Conservation (phyloP, 2,329 filamentous ascomycete species). For the Arthrinium phaeospermum region DNA sequence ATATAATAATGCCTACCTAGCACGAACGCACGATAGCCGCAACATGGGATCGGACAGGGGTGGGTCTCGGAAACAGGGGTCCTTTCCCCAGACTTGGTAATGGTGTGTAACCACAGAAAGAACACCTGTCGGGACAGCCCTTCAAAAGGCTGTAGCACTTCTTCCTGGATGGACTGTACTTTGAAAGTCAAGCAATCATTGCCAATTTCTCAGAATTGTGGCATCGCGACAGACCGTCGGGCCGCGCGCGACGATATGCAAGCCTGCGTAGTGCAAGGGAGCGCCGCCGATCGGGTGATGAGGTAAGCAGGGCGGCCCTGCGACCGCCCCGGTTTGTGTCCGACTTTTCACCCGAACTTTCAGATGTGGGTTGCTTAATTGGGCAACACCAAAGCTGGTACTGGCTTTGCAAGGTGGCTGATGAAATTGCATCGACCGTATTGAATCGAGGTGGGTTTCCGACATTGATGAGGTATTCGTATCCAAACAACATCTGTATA, state of each 20-base stretch:
- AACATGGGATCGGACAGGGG: conserved; percentile 27
- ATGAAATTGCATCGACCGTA: not conserved
- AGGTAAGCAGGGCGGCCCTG: not conserved
- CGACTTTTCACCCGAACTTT: conserved; percentile 13
- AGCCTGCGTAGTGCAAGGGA: not conserved
- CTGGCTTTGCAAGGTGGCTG: not conserved
- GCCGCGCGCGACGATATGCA: not conserved
- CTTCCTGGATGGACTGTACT: not conserved
- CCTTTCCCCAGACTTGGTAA: conserved; percentile 19
- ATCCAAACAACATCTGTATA: not conserved
- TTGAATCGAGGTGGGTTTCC: not conserved
- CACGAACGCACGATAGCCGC: conserved; percentile 36
- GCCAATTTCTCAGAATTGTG: not conserved
- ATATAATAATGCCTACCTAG: conserved; percentile 17
- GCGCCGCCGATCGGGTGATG: not conserved
- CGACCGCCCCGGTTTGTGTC: not conserved
- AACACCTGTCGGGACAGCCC: conserved; percentile 1
- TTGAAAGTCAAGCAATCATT: too few relatives aligned
- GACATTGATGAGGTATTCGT: not conserved
- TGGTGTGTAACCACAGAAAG: conserved; percentile 7
- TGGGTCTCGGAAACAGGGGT: conserved; percentile 14
- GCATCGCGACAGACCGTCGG: not conserved
- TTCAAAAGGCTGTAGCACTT: not conserved
- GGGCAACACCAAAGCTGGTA: not conserved
- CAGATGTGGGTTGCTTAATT: not conserved